phyloP scores from a whole-genome alignment of 805 yeast genomes.

The Zygotorulaspora danielsina region DNA sequence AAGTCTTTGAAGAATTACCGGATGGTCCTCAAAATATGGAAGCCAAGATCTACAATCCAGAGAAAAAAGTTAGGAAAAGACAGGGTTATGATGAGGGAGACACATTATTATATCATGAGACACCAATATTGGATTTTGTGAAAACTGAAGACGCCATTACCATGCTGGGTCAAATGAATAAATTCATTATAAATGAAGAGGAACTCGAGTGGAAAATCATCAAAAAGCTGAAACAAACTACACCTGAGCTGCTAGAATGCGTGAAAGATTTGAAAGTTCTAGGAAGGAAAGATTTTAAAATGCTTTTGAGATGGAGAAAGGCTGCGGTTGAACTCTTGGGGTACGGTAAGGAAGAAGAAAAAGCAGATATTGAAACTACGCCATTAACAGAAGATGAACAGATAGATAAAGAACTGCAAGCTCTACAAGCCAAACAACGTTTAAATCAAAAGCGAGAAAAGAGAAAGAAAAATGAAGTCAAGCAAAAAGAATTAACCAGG shows the following conservation, averaged over 20 bases:
- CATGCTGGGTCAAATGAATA: constrained; percentile 67
- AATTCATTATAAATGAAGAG: constrained; percentile 52
- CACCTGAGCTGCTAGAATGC: constrained; percentile 74
- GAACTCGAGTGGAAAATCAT: constrained; percentile 71
- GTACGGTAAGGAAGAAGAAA: constrained; percentile 51
- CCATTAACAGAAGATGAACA: constrained; percentile 81
- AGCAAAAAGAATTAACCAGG: constrained; percentile 82
- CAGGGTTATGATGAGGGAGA: constrained; percentile 97
- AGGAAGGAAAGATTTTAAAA: constrained; percentile 90
- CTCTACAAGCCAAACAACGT: constrained; percentile 66
- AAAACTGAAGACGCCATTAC: constrained; percentile 78
- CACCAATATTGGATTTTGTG: constrained; percentile 76
- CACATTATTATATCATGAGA: constrained; percentile 60
- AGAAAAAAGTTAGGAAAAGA: constrained; percentile 82
- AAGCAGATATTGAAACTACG: constrained; percentile 55
- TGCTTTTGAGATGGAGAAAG: constrained; percentile 81
- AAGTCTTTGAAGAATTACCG: constrained; percentile 88
- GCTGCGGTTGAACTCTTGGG: constrained; percentile 77
- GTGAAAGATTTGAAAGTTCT: constrained; percentile 88
- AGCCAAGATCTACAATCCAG: constrained; percentile 92
- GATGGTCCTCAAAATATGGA: constrained; percentile 75
- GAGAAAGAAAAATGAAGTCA: constrained; percentile 73
- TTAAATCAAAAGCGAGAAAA: constrained; percentile 72
- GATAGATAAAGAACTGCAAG: constrained; percentile 78
- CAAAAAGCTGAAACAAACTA: constrained; percentile 69